Evolutionary conservation across 169 alveolate species (phyloP).

Genomic region (Plasmodium adleri): DNA sequence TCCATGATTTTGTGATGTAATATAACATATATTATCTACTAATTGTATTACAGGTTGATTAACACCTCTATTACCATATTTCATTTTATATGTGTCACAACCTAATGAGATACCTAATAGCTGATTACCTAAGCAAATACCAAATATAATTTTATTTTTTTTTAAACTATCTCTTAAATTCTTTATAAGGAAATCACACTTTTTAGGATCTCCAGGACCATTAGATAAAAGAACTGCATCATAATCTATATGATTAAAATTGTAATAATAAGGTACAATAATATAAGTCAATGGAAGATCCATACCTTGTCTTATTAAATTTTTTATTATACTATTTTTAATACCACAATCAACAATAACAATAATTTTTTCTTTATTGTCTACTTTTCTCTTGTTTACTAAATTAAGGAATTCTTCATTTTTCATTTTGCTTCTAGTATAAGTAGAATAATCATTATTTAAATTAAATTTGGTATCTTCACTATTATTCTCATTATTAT

Average conservation of each 20-base stretch:
- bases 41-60: constrained; percentile 92
- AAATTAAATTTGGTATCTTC: constrained; percentile 5
- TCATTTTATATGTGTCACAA: constrained; percentile 90
- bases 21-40: constrained; percentile 89
- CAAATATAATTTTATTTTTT: constrained; percentile 86
- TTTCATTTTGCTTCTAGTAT: constrained; percentile 18
- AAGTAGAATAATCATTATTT: constrained; percentile 35
- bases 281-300: constrained; percentile 72
- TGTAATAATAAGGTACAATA: constrained; percentile 85
- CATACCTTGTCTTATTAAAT: constrained; percentile 68
- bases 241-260: constrained; percentile 84
- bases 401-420: constrained; percentile 42
- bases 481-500: not conserved
- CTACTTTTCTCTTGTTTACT: constrained; percentile 26
- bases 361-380: constrained; percentile 78
- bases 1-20: constrained; percentile 92
- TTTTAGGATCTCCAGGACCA: constrained; percentile 92
- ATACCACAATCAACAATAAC: constrained; percentile 90
- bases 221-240: constrained; percentile 91
- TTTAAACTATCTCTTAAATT: constrained; percentile 79
- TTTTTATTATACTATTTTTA: constrained; percentile 88
- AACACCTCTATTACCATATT: constrained; percentile 89
- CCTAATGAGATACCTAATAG: constrained; percentile 91
- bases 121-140: constrained; percentile 92
- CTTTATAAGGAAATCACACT: constrained; percentile 81